Base-by-base conservation (phyloP, 306 rosid species). In the Psophocarpus tetragonolobus region DNA sequence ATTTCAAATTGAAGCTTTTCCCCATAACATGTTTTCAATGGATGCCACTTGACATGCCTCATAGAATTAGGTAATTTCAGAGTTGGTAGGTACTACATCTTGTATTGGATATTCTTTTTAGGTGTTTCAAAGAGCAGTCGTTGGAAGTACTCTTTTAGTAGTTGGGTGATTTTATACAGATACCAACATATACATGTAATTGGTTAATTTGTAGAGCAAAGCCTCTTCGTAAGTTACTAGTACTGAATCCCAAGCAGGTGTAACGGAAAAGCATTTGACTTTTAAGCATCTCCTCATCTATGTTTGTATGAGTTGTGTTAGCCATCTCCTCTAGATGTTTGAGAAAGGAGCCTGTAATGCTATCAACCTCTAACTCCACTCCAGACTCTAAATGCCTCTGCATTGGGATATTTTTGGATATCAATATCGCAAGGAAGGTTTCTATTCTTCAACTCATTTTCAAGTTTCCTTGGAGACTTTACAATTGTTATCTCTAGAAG, bases 181-280 rank as follows among this genome's bases (percentile, higher is more conserved):
- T n/a, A n/a, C n/a, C n/a, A n/a, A n/a, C n/a, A n/a, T n/a, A n/a
- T n/a, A n/a, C n/a, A n/a, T n/a, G n/a, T n/a, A n/a, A n/a, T n/a
- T n/a, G n/a, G n/a, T n/a, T n/a, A n/a, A n/a, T n/a, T n/a, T n/a
- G n/a, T n/a, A n/a, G n/a, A n/a, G n/a, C n/a, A n/a, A n/a, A n/a
- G n/a, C n/a, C n/a, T n/a, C n/a, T n/a, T n/a, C n/a, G n/a, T n/a
- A 89, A 77, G 75, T 72, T 81, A 10, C 27, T 65, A 47, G 82
- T 80, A 84, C 98, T 88, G 81, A 91, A 92, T 57, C 88, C 92
- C 73, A 95, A 71, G 68, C 92, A 78, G 45, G 86, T 71, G 81
- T 80, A 87, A 67, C 88, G 85, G 14, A 86, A 82, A 84, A 86
- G 53, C 82, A 82, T 68, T 84, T 89, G 88, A 64, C 77, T 79